Conservation (phyloP, 768 basidiomycete species). For the Tulasnella sp. region DNA sequence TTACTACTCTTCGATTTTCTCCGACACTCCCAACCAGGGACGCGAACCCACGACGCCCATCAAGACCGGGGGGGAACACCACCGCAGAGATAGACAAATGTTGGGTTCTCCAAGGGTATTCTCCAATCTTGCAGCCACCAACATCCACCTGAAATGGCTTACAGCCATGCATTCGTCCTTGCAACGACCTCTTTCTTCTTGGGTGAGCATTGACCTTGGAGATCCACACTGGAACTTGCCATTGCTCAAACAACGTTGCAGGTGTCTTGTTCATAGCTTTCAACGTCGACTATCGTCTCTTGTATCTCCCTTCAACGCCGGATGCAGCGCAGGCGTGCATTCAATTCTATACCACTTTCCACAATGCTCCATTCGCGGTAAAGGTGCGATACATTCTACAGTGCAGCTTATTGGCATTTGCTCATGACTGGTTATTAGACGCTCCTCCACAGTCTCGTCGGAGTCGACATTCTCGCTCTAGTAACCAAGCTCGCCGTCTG, state of each 20-base stretch:
- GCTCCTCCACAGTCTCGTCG: constrained; percentile 76
- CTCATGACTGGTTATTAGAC: constrained; percentile 43
- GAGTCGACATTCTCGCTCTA: constrained; percentile 65
- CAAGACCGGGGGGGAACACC: neutral
- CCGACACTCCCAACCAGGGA: neutral
- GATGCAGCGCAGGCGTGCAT: constrained; percentile 61
- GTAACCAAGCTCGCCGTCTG: constrained; percentile 75
- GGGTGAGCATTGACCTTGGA: constrained; percentile 40
- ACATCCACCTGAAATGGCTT: constrained; percentile 55
- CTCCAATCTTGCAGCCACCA: neutral
- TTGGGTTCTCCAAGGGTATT: neutral
- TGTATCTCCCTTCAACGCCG: constrained; percentile 53
- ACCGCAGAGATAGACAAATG: neutral
- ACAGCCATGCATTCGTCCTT: constrained; percentile 81
- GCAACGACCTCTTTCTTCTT: constrained; percentile 85
- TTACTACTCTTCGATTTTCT: neutral
- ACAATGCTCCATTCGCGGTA: constrained; percentile 85
- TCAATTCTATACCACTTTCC: constrained; percentile 88
- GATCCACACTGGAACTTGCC: neutral
- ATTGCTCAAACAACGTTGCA: constrained; percentile 27
- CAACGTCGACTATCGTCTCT: constrained; percentile 77
- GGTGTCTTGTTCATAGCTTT: constrained; percentile 79
- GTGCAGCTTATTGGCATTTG: neutral
- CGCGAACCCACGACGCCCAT: neutral
- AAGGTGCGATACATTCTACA: constrained; percentile 48